Percentiles rank a stretch among this genome's conserved stretches.
phyloP scores from a whole-genome alignment of 2,329 filamentous ascomycete genomes.

The Colletotrichum zoysiae region DNA sequence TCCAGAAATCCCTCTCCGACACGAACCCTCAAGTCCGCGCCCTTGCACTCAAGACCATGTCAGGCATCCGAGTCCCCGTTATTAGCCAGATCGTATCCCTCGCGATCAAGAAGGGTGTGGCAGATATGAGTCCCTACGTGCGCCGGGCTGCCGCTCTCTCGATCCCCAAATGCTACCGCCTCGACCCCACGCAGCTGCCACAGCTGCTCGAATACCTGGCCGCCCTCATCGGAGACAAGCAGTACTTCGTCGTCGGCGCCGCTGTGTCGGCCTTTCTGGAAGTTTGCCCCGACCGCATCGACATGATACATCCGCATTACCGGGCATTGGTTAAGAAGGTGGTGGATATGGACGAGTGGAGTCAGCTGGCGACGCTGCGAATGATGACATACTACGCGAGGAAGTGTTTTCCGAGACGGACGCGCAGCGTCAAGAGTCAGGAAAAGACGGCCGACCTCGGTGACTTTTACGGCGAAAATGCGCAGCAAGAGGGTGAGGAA shows the following conservation, averaged over 20 bases:
- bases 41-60: conserved; percentile 96
- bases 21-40: conserved; percentile 90
- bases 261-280: conserved; percentile 91
- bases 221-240: conserved; percentile 85
- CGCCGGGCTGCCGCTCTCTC: conserved; percentile 92
- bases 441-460: conserved; percentile 62
- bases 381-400: conserved; percentile 88
- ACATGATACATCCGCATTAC: conserved; percentile 93
- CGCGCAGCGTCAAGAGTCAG: conserved; percentile 64
- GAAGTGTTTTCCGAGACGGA: conserved; percentile 84
- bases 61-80: conserved; percentile 94
- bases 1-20: conserved; percentile 97
- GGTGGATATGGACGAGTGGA: conserved; percentile 99
- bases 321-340: conserved; percentile 86
- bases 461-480: conserved; percentile 84
- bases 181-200: conserved; percentile 88
- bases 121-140: conserved; percentile 95
- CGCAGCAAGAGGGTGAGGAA: conserved; percentile 55
- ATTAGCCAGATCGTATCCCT: conserved; percentile 98
- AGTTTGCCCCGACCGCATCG: conserved; percentile 87
- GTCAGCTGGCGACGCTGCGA: conserved; percentile 84
- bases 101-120: conserved; percentile 92
- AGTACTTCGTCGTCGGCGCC: conserved; percentile 96
- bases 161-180: conserved; percentile 93
- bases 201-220: conserved; percentile 87